phyloP scores from a whole-genome alignment of 2,329 filamentous ascomycete species.

The Calonectria fujianensis region DNA sequence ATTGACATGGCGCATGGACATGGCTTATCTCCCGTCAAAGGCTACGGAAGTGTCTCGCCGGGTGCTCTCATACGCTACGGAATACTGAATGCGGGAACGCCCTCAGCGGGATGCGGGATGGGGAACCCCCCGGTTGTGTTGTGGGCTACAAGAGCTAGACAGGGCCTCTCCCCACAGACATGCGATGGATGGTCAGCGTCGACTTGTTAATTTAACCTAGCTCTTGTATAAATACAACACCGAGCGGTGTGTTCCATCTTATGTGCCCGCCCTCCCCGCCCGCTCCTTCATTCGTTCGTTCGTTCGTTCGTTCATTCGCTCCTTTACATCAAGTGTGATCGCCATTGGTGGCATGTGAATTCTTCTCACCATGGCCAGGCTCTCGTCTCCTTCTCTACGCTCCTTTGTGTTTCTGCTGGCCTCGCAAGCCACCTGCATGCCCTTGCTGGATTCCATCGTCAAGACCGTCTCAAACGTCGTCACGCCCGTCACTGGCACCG shows the following conservation, averaged over 20 bases:
- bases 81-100: too few species aligned
- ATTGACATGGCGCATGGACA: background rate
- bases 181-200: too few species aligned
- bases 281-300: too few species aligned
- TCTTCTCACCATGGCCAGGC: background rate
- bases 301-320: background rate
- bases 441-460: background rate
- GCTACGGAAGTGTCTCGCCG: too few species aligned
- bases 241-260: background rate
- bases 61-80: too few species aligned
- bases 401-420: conserved; percentile 2
- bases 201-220: background rate
- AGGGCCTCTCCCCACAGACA: too few species aligned
- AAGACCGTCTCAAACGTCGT: background rate
- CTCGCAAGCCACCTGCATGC: background rate
- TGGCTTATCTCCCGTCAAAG: background rate
- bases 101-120: too few species aligned
- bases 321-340: background rate
- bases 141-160: too few species aligned
- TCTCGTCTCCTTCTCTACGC: conserved; percentile 1
- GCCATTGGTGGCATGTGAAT: background rate
- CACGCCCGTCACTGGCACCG: background rate
- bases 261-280: too few species aligned
- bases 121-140: background rate
- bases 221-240: background rate